Evolutionary conservation across 495 filamentous ascomycete genomes (phyloP).

Genomic region (Trypethelium eluteriae): DNA sequence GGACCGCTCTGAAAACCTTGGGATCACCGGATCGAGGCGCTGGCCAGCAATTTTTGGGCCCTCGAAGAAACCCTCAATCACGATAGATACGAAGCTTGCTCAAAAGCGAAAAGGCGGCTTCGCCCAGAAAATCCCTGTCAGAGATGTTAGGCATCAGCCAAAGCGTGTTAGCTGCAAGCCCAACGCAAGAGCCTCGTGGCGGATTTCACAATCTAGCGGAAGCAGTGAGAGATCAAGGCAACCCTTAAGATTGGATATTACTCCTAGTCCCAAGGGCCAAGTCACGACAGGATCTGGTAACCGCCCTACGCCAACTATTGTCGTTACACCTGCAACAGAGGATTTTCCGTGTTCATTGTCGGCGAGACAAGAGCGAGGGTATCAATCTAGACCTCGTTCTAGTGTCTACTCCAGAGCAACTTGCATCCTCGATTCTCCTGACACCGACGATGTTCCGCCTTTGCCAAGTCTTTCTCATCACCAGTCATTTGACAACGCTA

Average conservation of each 20-base stretch:
- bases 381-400: conserved; percentile 44
- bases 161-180: background rate
- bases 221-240: background rate
- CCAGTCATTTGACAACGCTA: conserved; percentile 25
- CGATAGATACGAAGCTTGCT: background rate
- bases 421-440: conserved; percentile 26
- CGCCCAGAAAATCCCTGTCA: background rate
- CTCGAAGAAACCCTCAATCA: background rate
- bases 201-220: background rate
- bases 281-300: background rate
- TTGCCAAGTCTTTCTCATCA: conserved; percentile 54
- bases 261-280: background rate
- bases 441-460: conserved; percentile 44
- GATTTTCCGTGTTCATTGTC: conserved; percentile 56
- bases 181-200: background rate
- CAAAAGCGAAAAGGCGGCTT: background rate
- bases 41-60: background rate
- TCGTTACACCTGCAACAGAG: conserved; percentile 60
- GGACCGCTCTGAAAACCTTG: background rate
- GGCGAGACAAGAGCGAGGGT: conserved; percentile 30
- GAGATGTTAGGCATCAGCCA: background rate
- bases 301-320: conserved; percentile 47
- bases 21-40: background rate
- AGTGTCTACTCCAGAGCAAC: conserved; percentile 64
- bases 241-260: background rate